phyloP scores from a whole-genome alignment of 179 eudicot genomes.

The Carnegiea gigantea region DNA sequence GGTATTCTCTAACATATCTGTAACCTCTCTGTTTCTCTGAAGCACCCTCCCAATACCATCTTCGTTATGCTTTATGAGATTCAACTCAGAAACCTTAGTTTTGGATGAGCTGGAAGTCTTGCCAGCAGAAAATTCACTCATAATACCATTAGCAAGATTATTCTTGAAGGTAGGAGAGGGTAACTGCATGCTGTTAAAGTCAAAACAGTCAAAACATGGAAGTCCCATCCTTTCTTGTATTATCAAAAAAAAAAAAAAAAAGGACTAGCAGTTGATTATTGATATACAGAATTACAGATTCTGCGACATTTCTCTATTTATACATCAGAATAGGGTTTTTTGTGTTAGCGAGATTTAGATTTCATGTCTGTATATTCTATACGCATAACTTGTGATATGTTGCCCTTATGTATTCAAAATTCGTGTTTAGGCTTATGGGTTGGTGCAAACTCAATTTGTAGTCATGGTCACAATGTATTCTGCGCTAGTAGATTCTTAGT shows the following conservation, averaged over 20 bases:
- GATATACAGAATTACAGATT: not conserved
- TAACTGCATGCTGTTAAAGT: no score
- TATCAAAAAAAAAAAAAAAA: no score
- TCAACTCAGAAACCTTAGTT: not conserved
- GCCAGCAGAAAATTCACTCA: not conserved
- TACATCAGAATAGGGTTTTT: not conserved
- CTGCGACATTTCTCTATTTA: not conserved
- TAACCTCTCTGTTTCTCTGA: no score
- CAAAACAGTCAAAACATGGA: not conserved
- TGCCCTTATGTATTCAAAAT: not conserved
- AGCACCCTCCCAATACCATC: not conserved
- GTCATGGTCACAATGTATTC: not conserved
- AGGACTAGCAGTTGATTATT: not conserved
- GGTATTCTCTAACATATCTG: no score
- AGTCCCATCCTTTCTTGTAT: not conserved
- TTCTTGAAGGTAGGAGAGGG: not conserved
- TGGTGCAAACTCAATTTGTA: not conserved
- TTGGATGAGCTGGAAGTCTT: not conserved
- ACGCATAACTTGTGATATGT: not conserved
- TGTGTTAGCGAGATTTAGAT: not conserved
- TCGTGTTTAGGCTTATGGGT: not conserved
- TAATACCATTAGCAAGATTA: not conserved
- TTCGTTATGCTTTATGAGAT: not conserved
- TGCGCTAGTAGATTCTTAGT: not conserved
- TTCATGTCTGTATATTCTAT: not conserved